These are phyloP conservation scores for Yamadazyma spencermartinsiae DNA, from an alignment of 1,139 yeast species.

Conservation along the genomic window DNA sequence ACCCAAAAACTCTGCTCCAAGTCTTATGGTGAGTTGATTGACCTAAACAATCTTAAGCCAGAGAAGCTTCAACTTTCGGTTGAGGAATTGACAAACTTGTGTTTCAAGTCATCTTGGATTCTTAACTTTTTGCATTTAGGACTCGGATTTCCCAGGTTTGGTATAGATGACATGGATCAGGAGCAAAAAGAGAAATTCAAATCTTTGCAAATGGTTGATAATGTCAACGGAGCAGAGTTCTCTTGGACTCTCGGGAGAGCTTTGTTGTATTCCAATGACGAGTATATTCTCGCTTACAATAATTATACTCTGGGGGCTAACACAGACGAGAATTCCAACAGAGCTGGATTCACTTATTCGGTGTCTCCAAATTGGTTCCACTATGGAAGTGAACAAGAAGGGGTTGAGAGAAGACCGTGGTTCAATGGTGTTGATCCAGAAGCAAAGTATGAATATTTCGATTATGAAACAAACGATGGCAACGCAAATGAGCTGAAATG, in stretches of 20 bases:
- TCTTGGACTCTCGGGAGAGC: constrained; percentile 89
- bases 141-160: constrained; percentile 64
- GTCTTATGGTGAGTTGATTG: constrained; percentile 39
- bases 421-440: constrained; percentile 28
- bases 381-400: constrained; percentile 54
- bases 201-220: constrained; percentile 61
- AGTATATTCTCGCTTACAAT: constrained; percentile 40
- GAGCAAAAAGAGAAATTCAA: constrained; percentile 32
- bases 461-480: constrained; percentile 32
- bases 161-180: constrained; percentile 37
- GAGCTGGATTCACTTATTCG: constrained; percentile 51
- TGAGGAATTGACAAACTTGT: constrained; percentile 49
- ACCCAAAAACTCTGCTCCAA: constrained; percentile 50
- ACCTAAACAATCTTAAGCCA: constrained; percentile 33
- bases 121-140: constrained; percentile 72
- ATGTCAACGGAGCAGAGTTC: constrained; percentile 63
- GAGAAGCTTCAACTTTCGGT: constrained; percentile 28
- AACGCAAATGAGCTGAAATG: constrained; percentile 36
- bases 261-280: constrained; percentile 57
- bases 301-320: constrained; percentile 23
- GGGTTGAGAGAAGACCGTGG: constrained; percentile 45
- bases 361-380: constrained; percentile 48
- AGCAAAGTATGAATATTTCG: constrained; percentile 25
- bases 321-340: constrained; percentile 14
- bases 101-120: constrained; percentile 75